Percentiles rank a stretch among this genome's conserved stretches.
phyloP scores from a whole-genome alignment of 1,139 yeast species.

The Lodderomyces margitis region DNA sequence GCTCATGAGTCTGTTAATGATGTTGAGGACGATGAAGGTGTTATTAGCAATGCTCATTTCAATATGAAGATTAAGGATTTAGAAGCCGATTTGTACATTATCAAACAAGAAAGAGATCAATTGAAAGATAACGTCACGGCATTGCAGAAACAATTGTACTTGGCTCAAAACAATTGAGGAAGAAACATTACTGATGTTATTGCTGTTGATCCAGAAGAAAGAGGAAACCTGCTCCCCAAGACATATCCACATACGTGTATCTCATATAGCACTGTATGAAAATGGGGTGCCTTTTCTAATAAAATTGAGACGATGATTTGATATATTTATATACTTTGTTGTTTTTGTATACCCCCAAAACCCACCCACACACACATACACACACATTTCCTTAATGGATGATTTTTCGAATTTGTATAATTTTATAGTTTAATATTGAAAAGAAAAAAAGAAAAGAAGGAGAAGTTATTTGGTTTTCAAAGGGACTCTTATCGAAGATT shows the following conservation, averaged over 20 bases:
- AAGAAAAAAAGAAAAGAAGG: neutral
- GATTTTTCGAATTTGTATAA: neutral
- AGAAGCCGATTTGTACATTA: conserved; percentile 78
- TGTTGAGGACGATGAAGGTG: conserved; percentile 46
- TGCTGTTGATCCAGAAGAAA: no score
- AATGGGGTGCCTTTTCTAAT: no score
- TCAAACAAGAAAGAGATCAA: conserved; percentile 82
- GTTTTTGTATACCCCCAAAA: neutral
- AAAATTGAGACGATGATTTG: no score
- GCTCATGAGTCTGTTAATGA: conserved; percentile 21
- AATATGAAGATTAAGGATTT: conserved; percentile 77
- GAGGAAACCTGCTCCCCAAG: no score
- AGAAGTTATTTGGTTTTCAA: no score
- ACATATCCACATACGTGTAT: no score
- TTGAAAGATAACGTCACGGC: conserved; percentile 62
- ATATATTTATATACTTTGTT: no score
- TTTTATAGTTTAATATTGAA: neutral
- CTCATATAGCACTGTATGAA: no score
- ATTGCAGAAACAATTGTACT: conserved; percentile 56
- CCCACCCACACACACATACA: no score
- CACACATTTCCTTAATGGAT: no score
- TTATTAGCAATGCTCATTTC: conserved; percentile 61
- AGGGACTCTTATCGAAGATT: no score
- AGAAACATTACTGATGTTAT: neutral
- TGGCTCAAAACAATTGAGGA: conserved; percentile 19